Conservation (phyloP, 352 stramenopile species). For the Pythium rhizo-oryzae region DNA sequence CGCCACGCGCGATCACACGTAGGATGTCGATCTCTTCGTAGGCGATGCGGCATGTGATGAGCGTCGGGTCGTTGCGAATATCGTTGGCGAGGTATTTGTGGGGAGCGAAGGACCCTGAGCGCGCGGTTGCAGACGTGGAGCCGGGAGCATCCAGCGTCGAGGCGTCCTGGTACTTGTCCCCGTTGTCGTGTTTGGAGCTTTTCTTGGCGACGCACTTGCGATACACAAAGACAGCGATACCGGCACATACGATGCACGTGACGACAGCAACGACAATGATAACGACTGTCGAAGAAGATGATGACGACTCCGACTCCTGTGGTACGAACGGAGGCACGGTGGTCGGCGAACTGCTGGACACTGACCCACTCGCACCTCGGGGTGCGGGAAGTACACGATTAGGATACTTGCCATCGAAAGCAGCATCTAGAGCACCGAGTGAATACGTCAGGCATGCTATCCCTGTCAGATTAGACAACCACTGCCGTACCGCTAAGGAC, state of each 20-base stretch:
- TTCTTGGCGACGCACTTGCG: constrained; percentile 3
- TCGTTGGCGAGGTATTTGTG: constrained; percentile 30
- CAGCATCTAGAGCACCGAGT: not conserved
- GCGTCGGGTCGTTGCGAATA: constrained; percentile 26
- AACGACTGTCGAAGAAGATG: not conserved
- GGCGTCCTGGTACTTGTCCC: constrained; percentile 12
- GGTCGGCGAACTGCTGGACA: not conserved
- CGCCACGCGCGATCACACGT: constrained; percentile 18
- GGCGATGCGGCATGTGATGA: constrained; percentile 21
- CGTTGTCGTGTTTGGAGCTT: not conserved
- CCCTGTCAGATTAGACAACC: too few relatives aligned
- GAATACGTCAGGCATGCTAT: not conserved
- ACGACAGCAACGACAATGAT: constrained; percentile 12
- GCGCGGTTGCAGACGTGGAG: not conserved
- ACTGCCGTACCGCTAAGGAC: constrained; percentile 16
- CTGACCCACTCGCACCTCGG: not conserved
- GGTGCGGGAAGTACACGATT: not conserved
- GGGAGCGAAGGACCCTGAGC: not conserved
- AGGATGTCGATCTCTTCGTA: constrained; percentile 17
- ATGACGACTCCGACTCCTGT: not conserved
- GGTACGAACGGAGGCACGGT: not conserved
- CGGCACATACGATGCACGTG: not conserved
- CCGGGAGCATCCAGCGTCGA: constrained; percentile 9
- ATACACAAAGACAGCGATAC: constrained; percentile 7
- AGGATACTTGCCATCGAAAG: constrained; percentile 8